Base-by-base conservation (phyloP, 1,284 basidiomycete genomes). In the Cerioporus squamosus region DNA sequence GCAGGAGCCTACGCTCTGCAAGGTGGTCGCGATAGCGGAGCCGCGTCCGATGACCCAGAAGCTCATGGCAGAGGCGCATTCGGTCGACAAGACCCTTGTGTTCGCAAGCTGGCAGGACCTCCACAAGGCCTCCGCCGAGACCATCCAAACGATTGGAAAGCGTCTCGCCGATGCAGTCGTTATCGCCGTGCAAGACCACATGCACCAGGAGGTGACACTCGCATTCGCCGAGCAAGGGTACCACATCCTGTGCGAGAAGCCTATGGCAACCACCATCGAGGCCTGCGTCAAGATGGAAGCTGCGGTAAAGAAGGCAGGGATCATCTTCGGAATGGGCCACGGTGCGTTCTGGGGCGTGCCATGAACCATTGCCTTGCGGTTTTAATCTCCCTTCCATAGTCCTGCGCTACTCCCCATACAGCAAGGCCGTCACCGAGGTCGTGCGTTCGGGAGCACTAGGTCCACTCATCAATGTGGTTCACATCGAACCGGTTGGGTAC, bases 201-300 rank as follows among this genome's bases (percentile, higher is more conserved):
- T 93, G 81, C 93, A 95, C 68, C 78, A 82, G 33, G 86, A 90
- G 62, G 86, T 93, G 12, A 84, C 88, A 0, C 68, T 83, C 7
- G 90, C 87, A 0, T 94, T 94, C 72, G 86, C 87, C 1, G 80
- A 79, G 53, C 90, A 91, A 68, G 91, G 92, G 1, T 95, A 94
- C 70, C 86, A 94, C 68, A 91, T 95, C 56, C 79, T 95, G 26
- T 94, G 93, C 71, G 93, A 95, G 80, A 95, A 95, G 71, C 93
- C 93, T 0, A 93, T 95, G 90, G 91, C 92, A 1, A 94, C 91
- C 2, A 82, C 72, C 53, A 68, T 91, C 39, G 77, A 81, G 50
- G 91, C 93, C 61, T 91, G 93, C 61, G 72, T 94, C 51, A 79
- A 76, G 69, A 94, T 95, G 79, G 86, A 91, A 60, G 77, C 78